phyloP scores from a whole-genome alignment of 768 basidiomycete species.

The Kwoniella bestiolae region DNA sequence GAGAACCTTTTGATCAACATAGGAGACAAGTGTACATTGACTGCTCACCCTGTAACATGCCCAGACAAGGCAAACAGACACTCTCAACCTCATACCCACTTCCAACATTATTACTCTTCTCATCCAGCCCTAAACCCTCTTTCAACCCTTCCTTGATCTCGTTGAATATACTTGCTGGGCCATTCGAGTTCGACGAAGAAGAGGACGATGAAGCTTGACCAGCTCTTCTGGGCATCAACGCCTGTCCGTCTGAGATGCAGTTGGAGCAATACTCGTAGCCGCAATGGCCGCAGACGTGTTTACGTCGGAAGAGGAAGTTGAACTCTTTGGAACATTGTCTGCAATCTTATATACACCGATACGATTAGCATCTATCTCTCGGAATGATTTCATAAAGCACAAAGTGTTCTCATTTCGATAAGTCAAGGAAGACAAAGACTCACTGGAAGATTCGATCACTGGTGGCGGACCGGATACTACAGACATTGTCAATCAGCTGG shows the following conservation, averaged over 20 bases:
- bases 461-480: constrained; percentile 54
- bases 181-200: background rate
- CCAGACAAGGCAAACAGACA: constrained; percentile 51
- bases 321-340: constrained; percentile 54
- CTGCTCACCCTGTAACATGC: constrained; percentile 54
- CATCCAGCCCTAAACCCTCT: constrained; percentile 37
- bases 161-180: constrained; percentile 17
- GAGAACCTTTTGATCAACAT: constrained; percentile 1
- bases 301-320: constrained; percentile 50
- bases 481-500: constrained; percentile 14
- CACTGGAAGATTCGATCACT: constrained; percentile 47
- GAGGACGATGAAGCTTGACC: constrained; percentile 11
- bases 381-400: too few relatives aligned
- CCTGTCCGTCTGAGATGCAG: constrained; percentile 52
- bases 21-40: background rate
- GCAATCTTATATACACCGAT: constrained; percentile 36
- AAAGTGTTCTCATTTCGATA: background rate
- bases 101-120: constrained; percentile 19
- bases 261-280: constrained; percentile 55
- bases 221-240: constrained; percentile 52
- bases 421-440: constrained; percentile 7
- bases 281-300: constrained; percentile 54
- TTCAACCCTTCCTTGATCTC: constrained; percentile 37
- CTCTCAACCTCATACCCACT: constrained; percentile 54
- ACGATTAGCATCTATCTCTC: background rate